Base-by-base conservation (phyloP, 2,329 filamentous ascomycete genomes). In the Aspergillus neoniger region DNA sequence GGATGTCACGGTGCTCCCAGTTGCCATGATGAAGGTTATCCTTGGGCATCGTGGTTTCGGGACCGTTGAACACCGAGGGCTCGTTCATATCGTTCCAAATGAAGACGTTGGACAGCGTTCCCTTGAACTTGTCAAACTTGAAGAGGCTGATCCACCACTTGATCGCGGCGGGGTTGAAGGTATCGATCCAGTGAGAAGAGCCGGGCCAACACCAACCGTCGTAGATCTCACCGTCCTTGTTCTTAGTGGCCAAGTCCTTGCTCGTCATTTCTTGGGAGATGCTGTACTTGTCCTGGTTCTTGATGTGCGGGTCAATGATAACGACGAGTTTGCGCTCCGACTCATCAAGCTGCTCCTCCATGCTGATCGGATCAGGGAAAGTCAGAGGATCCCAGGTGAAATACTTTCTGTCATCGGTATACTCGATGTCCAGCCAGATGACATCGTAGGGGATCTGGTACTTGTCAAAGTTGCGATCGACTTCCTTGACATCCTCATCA, bases 11-110 rank as follows among this genome's bases (percentile, higher is more conserved):
- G 75, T 99, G 95, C 77, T 99, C 95, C 95, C 95, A 99, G 72
- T 90, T 86, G 55, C 86, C 93, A 71, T 90, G 81, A 74, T 99
- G 95, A 30, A 99, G 78, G 74, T 99, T 99, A 81, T 99, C 95
- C 79, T 97, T 97, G 63, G 95, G 95, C 93, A 98, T 98, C 5
- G 94, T 98, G 3, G 92, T 96, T 77, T 99, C 95, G 0, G 95
- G 95, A 0, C 95, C 95, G 74, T 98, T 98, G 82, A 99, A 99
- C 1, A 99, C 95, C 0, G 95, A 98, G 0, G 95, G 95, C 80
- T 99, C 95, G 74, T 97, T 98, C 95, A 99, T 99, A 76, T 99
- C 95, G 76, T 99, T 99, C 95, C 95, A 99, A 70, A 99, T 87
- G 77, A 92, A 97, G 0, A 91, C 89, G 76, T 98, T 99, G 65